phyloP scores from a whole-genome alignment of 257 asterid species.

The Solanum chiquidenum region DNA sequence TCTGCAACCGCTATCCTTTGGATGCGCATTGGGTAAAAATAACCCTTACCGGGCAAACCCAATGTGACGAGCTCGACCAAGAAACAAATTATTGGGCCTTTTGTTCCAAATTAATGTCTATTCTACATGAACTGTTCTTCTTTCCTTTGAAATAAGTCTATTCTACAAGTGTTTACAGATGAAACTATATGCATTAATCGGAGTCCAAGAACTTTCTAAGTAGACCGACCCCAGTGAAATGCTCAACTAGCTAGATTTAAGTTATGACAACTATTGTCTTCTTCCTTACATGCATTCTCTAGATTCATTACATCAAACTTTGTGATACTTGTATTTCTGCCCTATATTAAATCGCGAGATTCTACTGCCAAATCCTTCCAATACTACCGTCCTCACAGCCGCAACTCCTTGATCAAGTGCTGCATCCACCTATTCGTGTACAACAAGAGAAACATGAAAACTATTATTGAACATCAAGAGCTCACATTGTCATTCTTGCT shows the following conservation, averaged over 20 bases:
- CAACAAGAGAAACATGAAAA: not conserved
- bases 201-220: not conserved
- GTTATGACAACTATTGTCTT: not conserved
- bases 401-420: constrained; percentile 82
- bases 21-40: too few relatives aligned
- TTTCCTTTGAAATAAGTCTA: not conserved
- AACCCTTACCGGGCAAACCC: too few relatives aligned
- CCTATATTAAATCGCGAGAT: constrained; percentile 81
- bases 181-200: not conserved
- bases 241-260: not conserved
- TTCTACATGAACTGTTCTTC: not conserved
- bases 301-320: constrained; percentile 24
- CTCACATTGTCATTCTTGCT: not conserved
- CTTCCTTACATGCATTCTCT: not conserved
- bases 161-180: not conserved
- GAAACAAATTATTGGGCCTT: not conserved
- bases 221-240: not conserved
- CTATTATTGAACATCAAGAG: not conserved
- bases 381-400: constrained; percentile 55
- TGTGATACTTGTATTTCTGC: constrained; percentile 85
- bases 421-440: constrained; percentile 46
- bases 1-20: too few relatives aligned
- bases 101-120: not conserved
- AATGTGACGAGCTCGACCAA: too few relatives aligned
- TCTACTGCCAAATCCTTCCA: constrained; percentile 67